A percentile compares a stretch with the other conserved stretches of the same genome.
phyloP scores from a whole-genome alignment of 2,329 filamentous ascomycete species.

The Fusarium keratoplasticum region DNA sequence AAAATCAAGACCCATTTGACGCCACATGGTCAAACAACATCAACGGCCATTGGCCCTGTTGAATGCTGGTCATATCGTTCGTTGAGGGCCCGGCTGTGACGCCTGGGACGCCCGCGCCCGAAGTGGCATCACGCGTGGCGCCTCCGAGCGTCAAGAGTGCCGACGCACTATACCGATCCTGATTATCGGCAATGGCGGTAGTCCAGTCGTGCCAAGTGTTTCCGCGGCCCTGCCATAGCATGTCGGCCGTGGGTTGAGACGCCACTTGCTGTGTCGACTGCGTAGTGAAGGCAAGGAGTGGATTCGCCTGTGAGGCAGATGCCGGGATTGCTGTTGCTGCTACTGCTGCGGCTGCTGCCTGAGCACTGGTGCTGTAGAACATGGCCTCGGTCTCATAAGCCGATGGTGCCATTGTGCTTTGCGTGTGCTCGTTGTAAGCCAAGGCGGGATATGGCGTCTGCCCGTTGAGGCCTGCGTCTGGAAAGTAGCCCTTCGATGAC shows the following conservation, averaged over 20 bases:
- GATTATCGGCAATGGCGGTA: constrained; percentile 61
- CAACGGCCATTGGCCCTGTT: constrained; percentile 48
- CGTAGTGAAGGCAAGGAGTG: constrained; percentile 54
- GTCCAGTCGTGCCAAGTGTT: constrained; percentile 69
- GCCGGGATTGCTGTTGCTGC: constrained; percentile 38
- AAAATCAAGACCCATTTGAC: constrained; percentile 41
- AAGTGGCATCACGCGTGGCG: constrained; percentile 35
- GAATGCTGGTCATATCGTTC: constrained; percentile 45
- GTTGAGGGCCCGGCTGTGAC: constrained; percentile 28
- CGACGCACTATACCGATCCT: constrained; percentile 62
- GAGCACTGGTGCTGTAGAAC: constrained; percentile 44
- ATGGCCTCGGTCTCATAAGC: constrained; percentile 46
- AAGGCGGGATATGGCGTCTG: constrained; percentile 48
- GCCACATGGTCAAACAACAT: constrained; percentile 47
- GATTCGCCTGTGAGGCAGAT: constrained; percentile 48
- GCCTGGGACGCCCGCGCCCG: constrained; percentile 29
- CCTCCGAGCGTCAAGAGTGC: constrained; percentile 61
- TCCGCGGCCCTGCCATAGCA: constrained; percentile 50
- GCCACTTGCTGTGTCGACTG: constrained; percentile 52
- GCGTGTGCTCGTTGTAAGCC: constrained; percentile 46
- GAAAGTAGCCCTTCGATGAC: constrained; percentile 47
- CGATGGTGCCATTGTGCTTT: constrained; percentile 34
- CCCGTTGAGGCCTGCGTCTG: constrained; percentile 39
- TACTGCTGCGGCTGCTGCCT: constrained; percentile 30
- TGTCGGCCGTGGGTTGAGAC: constrained; percentile 42